Evolutionary conservation across 164 flowering plant genomes (phyloP).

Genomic region (Nymphaea thermarum): DNA sequence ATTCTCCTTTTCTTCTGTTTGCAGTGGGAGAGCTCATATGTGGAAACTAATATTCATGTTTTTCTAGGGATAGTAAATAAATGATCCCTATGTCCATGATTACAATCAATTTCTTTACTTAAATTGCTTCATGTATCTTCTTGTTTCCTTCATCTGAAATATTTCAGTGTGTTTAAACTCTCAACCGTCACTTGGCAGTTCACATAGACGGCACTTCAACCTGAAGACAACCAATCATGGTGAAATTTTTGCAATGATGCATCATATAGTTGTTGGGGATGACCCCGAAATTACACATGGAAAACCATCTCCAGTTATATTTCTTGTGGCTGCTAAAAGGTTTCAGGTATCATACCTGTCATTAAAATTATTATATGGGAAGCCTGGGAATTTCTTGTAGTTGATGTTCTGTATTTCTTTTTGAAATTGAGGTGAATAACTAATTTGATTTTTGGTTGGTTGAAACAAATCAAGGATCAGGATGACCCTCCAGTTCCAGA

Average conservation of each 20-base stretch:
- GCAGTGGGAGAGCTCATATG: background rate
- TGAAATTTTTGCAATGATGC: constrained; percentile 78
- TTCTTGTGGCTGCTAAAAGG: constrained; percentile 80
- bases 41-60: background rate
- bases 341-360: constrained; percentile 51
- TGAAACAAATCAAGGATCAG: constrained; percentile 18
- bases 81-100: background rate
- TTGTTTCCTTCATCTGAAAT: too few relatives aligned
- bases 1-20: background rate
- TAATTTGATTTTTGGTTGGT: constrained; percentile 1
- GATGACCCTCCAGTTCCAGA: constrained; percentile 46
- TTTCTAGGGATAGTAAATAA: background rate
- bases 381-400: background rate
- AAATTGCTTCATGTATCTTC: too few relatives aligned
- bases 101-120: background rate
- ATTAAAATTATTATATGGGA: background rate
- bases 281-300: constrained; percentile 93
- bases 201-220: constrained; percentile 65
- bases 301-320: constrained; percentile 85
- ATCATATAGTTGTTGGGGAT: constrained; percentile 90
- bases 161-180: background rate
- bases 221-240: constrained; percentile 76
- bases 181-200: constrained; percentile 29
- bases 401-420: background rate
- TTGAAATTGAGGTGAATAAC: background rate